These are phyloP conservation scores for Biscutella laevigata DNA, from an alignment of 441 rosid genomes.

Conservation along the genomic window DNA sequence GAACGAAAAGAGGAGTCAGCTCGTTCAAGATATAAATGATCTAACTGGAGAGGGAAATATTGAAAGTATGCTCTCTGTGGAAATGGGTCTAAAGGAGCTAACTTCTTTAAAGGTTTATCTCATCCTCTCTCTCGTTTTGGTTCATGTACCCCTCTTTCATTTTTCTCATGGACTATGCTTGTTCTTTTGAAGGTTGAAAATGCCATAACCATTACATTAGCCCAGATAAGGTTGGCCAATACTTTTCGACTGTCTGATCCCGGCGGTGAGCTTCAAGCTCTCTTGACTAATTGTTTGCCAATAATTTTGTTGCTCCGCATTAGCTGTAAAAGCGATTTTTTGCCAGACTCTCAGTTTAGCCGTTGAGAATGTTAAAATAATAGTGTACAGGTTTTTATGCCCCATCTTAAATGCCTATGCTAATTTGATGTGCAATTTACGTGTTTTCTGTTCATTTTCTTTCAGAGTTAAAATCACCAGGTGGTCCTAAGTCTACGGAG, in stretches of 20 bases:
- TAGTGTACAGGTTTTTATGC: neutral
- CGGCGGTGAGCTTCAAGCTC: constrained; percentile 40
- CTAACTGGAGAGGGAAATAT: constrained; percentile 93
- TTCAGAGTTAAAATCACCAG: constrained; percentile 74
- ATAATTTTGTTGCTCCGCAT: neutral
- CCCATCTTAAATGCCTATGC: neutral
- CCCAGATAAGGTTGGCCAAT: constrained; percentile 76
- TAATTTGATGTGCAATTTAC: constrained; percentile 2
- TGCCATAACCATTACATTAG: constrained; percentile 64
- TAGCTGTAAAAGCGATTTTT: neutral
- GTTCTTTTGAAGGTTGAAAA: constrained; percentile 64
- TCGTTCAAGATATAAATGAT: constrained; percentile 60
- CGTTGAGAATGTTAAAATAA: neutral
- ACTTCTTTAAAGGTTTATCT: constrained; percentile 65
- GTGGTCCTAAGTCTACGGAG: constrained; percentile 76
- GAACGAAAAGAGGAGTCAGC: constrained; percentile 60
- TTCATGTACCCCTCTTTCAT: neutral
- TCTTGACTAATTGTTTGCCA: constrained; percentile 11
- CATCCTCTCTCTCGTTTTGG: neutral
- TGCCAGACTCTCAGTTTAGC: neutral
- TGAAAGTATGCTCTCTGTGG: constrained; percentile 94
- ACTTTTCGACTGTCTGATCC: constrained; percentile 53
- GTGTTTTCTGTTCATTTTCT: constrained; percentile 17
- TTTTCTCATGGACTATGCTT: constrained; percentile 19
- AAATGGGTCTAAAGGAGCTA: constrained; percentile 95